A percentile compares a stretch with the other conserved stretches of the same genome.
phyloP scores from a whole-genome alignment of 2,329 filamentous ascomycete species.

The Trichoderma breve region DNA sequence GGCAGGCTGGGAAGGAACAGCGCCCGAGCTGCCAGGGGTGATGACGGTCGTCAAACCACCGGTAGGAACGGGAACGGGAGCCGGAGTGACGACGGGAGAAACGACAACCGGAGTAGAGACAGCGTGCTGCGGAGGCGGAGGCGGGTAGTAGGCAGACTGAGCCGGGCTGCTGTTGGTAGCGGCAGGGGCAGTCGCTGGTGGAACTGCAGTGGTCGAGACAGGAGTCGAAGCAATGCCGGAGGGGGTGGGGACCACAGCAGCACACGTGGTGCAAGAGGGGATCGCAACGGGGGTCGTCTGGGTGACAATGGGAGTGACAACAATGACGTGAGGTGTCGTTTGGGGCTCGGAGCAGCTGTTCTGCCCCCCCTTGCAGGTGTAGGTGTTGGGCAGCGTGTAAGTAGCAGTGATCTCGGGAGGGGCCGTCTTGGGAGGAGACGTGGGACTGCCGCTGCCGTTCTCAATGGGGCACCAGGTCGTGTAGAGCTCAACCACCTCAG shows the following conservation, averaged over 20 bases:
- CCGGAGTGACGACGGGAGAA: conserved; percentile 1
- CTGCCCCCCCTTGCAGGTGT: conserved; percentile 30
- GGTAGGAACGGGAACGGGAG: conserved; percentile 2
- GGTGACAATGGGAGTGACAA: conserved; percentile 27
- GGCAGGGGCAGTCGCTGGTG: conserved; percentile 12
- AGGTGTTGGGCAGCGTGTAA: conserved; percentile 31
- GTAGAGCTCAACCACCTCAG: conserved; percentile 27
- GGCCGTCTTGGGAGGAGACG: conserved; percentile 3
- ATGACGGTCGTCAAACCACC: conserved; percentile 21
- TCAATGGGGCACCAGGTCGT: conserved; percentile 24
- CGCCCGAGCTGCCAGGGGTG: conserved; percentile 19
- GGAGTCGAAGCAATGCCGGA: conserved; percentile 23
- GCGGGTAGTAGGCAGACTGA: conserved; percentile 9
- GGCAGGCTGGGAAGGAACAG: conserved; percentile 3
- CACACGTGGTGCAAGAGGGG: conserved; percentile 29
- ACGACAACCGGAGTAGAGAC: conserved; percentile 10
- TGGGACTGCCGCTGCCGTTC: background rate
- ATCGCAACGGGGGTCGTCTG: conserved; percentile 20
- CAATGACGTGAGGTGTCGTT: conserved; percentile 27
- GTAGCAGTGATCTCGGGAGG: conserved; percentile 29
- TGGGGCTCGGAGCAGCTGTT: conserved; percentile 31
- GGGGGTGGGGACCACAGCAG: conserved; percentile 23
- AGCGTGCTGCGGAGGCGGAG: conserved; percentile 8
- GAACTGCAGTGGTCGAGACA: conserved; percentile 13
- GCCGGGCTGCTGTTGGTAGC: conserved; percentile 16